phyloP scores from a whole-genome alignment of 2,329 filamentous ascomycete genomes.

The Graphium sp. region DNA sequence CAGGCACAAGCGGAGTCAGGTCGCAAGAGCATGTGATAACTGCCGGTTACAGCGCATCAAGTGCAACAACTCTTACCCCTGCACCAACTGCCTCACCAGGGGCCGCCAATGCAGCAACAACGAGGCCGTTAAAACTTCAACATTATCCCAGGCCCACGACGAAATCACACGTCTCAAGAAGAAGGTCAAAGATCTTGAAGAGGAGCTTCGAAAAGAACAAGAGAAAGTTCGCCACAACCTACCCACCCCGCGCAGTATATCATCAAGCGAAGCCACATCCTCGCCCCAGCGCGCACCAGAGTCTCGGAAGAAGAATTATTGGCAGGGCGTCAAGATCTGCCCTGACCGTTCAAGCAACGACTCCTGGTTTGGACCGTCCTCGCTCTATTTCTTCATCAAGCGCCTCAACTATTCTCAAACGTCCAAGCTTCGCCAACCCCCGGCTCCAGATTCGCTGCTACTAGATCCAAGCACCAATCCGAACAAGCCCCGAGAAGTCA shows the following conservation, averaged over 20 bases:
- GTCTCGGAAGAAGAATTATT: constrained; percentile 1
- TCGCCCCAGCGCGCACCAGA: background rate
- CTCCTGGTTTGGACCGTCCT: constrained; percentile 23
- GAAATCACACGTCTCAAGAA: constrained; percentile 19
- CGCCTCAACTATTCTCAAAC: constrained; percentile 19
- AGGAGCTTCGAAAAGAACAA: constrained; percentile 8
- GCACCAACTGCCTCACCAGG: constrained; percentile 18
- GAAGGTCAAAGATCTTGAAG: constrained; percentile 13
- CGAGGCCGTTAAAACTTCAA: constrained; percentile 11
- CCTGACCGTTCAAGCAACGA: constrained; percentile 15
- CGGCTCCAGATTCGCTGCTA: constrained; percentile 8
- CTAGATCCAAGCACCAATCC: constrained; percentile 1
- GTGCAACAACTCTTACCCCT: constrained; percentile 20
- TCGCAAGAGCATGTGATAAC: constrained; percentile 17
- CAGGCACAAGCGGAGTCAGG: constrained; percentile 7
- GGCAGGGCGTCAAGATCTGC: constrained; percentile 12
- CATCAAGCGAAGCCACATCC: constrained; percentile 1
- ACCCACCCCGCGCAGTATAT: constrained; percentile 3
- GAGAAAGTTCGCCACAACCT: background rate
- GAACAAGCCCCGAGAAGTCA: constrained; percentile 6
- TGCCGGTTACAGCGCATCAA: constrained; percentile 23
- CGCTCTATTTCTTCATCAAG: constrained; percentile 21
- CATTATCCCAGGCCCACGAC: constrained; percentile 12
- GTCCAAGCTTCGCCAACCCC: constrained; percentile 14
- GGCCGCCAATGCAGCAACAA: constrained; percentile 17